phyloP scores from a whole-genome alignment of 169 alveolate species.

The Eimeria acervulina region DNA sequence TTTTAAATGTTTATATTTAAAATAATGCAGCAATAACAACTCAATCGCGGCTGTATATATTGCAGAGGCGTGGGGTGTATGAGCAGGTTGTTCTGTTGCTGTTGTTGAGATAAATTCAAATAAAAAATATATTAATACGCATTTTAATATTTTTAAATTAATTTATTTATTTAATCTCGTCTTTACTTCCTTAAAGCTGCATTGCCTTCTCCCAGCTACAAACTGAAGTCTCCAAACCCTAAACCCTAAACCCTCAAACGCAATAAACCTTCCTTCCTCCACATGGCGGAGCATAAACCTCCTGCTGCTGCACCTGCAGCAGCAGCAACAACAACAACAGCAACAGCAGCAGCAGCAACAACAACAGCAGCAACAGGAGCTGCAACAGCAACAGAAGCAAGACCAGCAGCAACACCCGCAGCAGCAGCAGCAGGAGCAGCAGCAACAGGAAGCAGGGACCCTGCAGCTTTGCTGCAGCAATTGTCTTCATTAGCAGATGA shows the following conservation, averaged over 20 bases:
- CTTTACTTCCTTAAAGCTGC: not conserved
- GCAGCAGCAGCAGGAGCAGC: not conserved
- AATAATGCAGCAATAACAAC: not conserved
- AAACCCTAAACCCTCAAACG: not conserved
- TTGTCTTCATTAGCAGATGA: not conserved
- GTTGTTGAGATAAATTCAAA: not conserved
- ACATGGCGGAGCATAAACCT: not conserved
- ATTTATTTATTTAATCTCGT: no score
- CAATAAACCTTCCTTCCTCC: not conserved
- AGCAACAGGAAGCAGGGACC: not conserved
- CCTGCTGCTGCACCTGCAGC: not conserved
- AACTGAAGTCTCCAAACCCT: no score
- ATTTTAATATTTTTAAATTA: no score
- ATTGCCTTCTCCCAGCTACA: not conserved
- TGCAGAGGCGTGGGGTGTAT: not conserved
- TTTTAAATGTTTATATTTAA: no score
- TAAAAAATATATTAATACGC: no score
- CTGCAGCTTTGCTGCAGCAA: not conserved
- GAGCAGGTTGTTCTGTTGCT: not conserved
- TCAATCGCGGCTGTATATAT: not conserved
- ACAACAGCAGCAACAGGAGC: not conserved
- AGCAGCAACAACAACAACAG: not conserved
- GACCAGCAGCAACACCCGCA: not conserved
- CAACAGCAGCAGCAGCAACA: not conserved
- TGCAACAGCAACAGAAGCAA: not conserved